Conservation (phyloP, 2,329 filamentous ascomycete species). For the Alternaria angustiovoidea region DNA sequence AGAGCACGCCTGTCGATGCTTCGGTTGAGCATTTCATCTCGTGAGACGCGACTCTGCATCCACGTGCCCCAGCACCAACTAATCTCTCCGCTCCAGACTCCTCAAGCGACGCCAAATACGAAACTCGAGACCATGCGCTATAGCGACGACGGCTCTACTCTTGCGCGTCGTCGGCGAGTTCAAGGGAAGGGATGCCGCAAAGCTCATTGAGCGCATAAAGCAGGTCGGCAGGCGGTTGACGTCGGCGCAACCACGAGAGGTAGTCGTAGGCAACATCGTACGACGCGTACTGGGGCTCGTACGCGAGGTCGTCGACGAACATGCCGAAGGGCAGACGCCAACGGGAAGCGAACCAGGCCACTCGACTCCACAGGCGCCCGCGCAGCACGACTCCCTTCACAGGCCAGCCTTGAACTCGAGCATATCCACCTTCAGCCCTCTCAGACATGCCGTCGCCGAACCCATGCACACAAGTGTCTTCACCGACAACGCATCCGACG, state of each 20-base stretch:
- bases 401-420: conserved; percentile 51
- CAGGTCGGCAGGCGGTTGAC: conserved; percentile 79
- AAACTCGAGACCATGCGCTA: conserved; percentile 86
- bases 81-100: conserved; percentile 62
- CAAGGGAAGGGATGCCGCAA: conserved; percentile 77
- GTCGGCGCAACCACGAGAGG: conserved; percentile 85
- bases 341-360: conserved; percentile 66
- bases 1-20: conserved; percentile 76
- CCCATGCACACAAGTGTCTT: conserved; percentile 42
- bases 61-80: conserved; percentile 1
- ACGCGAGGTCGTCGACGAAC: conserved; percentile 86
- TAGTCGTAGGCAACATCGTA: conserved; percentile 94
- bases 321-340: conserved; percentile 70
- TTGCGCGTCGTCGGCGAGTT: conserved; percentile 84
- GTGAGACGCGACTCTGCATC: conserved; percentile 59
- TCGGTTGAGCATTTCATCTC: conserved; percentile 85
- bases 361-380: conserved; percentile 51
- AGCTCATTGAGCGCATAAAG: conserved; percentile 81
- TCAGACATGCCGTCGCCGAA: conserved; percentile 53
- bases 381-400: conserved; percentile 47
- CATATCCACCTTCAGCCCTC: conserved; percentile 58
- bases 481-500: conserved; percentile 46
- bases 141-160: conserved; percentile 89
- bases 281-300: conserved; percentile 89
- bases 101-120: conserved; percentile 91